Conservation (phyloP, 805 yeast genomes). For the Lachancea waltii region DNA sequence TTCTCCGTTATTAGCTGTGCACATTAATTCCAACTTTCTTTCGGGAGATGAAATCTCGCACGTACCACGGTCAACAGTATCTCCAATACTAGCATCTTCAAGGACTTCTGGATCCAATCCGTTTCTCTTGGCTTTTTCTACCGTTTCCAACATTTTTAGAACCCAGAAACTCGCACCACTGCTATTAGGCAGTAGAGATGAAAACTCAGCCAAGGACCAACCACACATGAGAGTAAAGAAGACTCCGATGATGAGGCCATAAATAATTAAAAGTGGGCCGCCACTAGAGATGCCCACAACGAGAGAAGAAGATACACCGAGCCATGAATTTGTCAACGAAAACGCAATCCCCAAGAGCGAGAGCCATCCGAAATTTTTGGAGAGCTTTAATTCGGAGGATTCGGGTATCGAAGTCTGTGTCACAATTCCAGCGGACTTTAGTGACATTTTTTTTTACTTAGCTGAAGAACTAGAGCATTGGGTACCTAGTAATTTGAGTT, state of each 20-base stretch:
- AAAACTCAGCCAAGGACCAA: conserved; percentile 45
- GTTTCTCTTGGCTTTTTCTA: background rate
- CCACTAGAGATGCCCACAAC: conserved; percentile 51
- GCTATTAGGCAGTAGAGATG: conserved; percentile 48
- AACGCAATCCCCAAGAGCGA: conserved; percentile 53
- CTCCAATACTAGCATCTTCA: background rate
- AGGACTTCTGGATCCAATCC: no score
- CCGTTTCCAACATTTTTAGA: conserved; percentile 37
- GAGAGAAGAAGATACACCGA: conserved; percentile 51
- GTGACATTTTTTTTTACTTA: background rate
- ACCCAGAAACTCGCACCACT: conserved; percentile 61
- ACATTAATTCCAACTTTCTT: conserved; percentile 9
- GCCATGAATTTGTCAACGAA: conserved; percentile 57
- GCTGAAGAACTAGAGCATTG: background rate
- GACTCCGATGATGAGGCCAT: conserved; percentile 50
- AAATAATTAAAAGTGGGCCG: conserved; percentile 51
- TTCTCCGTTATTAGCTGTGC: conserved; percentile 8
- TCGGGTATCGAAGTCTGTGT: background rate
- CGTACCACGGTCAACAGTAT: background rate
- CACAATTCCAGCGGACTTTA: background rate
- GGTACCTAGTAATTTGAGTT: background rate
- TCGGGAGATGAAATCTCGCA: conserved; percentile 8
- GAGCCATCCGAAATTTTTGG: conserved; percentile 37
- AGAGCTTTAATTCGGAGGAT: conserved; percentile 1
- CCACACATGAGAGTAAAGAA: conserved; percentile 43